Percentiles rank a stretch among this genome's conserved stretches.
Evolutionary conservation across 768 basidiomycete genomes (phyloP).

Genomic region (Suillus sp.): DNA sequence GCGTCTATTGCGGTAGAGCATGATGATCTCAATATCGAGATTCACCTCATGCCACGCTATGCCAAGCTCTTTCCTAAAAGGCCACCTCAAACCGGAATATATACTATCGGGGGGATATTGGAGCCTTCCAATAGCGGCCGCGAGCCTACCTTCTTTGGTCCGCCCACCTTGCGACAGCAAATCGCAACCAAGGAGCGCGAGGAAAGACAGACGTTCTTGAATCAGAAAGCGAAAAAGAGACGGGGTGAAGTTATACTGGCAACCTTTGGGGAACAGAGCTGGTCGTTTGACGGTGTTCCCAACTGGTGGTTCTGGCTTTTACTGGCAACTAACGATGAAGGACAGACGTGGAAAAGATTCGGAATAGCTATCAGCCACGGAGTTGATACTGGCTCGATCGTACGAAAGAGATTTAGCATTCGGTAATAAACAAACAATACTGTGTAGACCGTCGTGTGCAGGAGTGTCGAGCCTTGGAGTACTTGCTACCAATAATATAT

Average conservation of each 20-base stretch:
- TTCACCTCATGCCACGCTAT: neutral
- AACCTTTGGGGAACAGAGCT: neutral
- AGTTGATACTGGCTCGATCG: neutral
- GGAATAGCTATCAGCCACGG: conserved; percentile 3
- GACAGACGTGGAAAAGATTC: conserved; percentile 2
- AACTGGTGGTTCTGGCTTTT: conserved; percentile 7
- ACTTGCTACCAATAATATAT: neutral
- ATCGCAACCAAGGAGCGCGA: neutral
- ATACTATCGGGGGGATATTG: neutral
- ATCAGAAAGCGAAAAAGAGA: neutral
- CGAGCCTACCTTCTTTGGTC: neutral
- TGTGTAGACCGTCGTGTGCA: neutral
- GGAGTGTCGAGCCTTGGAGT: neutral
- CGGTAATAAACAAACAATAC: neutral
- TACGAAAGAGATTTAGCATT: conserved; percentile 3
- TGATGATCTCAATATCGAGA: conserved; percentile 1
- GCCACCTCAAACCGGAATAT: neutral
- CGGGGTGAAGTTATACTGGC: neutral
- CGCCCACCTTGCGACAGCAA: neutral
- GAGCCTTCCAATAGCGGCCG: conserved; percentile 2
- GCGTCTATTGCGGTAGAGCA: neutral
- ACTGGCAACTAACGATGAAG: neutral
- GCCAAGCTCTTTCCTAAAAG: neutral
- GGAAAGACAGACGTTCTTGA: neutral
- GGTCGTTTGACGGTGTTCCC: neutral